phyloP scores from a whole-genome alignment of 2,329 filamentous ascomycete genomes.

The Fusarium sp. region DNA sequence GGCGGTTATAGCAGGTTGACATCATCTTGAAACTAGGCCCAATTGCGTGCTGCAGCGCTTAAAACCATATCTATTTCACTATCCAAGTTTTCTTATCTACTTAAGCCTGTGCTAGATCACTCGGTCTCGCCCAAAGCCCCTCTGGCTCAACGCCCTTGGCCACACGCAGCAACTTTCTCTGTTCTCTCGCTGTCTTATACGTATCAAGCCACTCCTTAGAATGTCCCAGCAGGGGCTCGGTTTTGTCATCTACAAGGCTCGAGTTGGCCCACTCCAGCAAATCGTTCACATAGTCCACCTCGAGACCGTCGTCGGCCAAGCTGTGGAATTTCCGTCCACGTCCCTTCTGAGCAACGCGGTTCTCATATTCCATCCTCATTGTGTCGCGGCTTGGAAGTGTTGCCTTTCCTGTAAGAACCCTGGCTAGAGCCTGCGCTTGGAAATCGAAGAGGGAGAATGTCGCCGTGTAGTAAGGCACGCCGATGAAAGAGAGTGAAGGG shows the following conservation, averaged over 20 bases:
- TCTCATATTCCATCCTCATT: constrained; percentile 39
- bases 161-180: constrained; percentile 20
- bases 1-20: background rate
- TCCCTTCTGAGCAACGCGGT: constrained; percentile 27
- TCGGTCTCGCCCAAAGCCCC: constrained; percentile 22
- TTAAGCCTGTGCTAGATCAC: constrained; percentile 12
- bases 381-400: background rate
- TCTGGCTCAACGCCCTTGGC: constrained; percentile 21
- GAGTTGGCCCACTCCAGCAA: constrained; percentile 39
- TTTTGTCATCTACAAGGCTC: background rate
- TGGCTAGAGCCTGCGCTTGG: constrained; percentile 71
- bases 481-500: constrained; percentile 72
- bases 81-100: background rate
- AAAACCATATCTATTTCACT: background rate
- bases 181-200: constrained; percentile 25
- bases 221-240: constrained; percentile 23
- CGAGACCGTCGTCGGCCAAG: constrained; percentile 33
- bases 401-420: constrained; percentile 65
- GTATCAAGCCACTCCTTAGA: constrained; percentile 31
- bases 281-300: constrained; percentile 40
- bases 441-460: constrained; percentile 79
- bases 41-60: background rate
- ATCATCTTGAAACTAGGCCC: background rate
- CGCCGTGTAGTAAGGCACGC: constrained; percentile 73
- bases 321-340: constrained; percentile 44